A percentile compares a stretch with the other conserved stretches of the same genome.
phyloP scores from a whole-genome alignment of 2,329 filamentous ascomycete genomes.

The Aspergillus terreus region DNA sequence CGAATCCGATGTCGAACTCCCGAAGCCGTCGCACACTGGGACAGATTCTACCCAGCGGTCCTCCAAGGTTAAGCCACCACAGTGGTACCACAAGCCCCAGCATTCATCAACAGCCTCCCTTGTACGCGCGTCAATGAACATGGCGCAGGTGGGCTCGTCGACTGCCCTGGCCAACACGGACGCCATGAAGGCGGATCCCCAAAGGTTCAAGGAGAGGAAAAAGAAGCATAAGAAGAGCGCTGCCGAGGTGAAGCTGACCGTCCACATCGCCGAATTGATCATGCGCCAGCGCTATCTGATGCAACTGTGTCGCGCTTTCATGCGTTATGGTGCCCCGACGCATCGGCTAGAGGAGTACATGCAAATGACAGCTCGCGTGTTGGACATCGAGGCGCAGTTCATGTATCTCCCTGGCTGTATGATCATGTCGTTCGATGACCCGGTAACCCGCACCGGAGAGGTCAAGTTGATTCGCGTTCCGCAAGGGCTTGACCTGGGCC shows the following conservation, averaged over 20 bases:
- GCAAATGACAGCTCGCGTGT: constrained; percentile 77
- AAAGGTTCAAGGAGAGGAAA: constrained; percentile 7
- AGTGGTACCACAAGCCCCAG: neutral
- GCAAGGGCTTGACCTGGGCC: constrained; percentile 40
- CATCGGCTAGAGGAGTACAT: constrained; percentile 68
- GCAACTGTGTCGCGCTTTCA: constrained; percentile 25
- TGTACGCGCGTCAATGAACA: constrained; percentile 4
- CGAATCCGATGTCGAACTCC: neutral
- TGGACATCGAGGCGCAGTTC: constrained; percentile 84
- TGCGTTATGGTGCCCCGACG: constrained; percentile 28
- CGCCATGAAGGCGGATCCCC: neutral
- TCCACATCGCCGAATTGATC: constrained; percentile 63
- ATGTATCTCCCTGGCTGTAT: constrained; percentile 66
- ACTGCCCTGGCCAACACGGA: constrained; percentile 6
- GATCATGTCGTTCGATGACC: constrained; percentile 59
- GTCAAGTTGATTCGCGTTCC: constrained; percentile 40
- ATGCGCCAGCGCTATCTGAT: constrained; percentile 44
- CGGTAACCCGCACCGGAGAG: constrained; percentile 40
- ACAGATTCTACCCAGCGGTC: neutral
- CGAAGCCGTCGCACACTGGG: neutral
- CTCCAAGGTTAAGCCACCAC: neutral
- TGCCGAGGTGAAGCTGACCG: constrained; percentile 46
- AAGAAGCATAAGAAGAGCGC: neutral
- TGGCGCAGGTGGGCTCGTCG: constrained; percentile 10
- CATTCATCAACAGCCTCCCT: neutral